phyloP scores from a whole-genome alignment of 2,329 filamentous ascomycete genomes.

The Fusarium sp. region DNA sequence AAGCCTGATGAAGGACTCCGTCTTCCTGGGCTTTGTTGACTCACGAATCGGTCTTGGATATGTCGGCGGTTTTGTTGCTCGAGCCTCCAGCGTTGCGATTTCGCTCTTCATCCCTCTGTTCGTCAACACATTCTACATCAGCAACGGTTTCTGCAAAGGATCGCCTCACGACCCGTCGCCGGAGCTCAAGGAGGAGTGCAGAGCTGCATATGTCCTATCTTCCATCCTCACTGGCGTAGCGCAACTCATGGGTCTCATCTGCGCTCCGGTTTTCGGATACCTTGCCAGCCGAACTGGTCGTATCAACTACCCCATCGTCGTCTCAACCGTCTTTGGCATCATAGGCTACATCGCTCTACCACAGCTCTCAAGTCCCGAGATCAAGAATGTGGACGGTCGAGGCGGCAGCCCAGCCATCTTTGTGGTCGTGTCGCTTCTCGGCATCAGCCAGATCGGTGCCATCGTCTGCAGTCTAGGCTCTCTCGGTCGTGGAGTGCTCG shows the following conservation, averaged over 20 bases:
- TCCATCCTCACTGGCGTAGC: slow-evolving; percentile 90
- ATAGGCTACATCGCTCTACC: slow-evolving; percentile 84
- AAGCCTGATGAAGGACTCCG: slow-evolving; percentile 71
- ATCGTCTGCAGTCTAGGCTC: slow-evolving; percentile 96
- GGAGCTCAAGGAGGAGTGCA: slow-evolving; percentile 87
- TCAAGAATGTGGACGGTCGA: slow-evolving; percentile 71
- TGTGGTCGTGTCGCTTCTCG: slow-evolving; percentile 82
- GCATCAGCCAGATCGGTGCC: slow-evolving; percentile 93
- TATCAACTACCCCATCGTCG: slow-evolving; percentile 80
- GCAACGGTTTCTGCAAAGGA: slow-evolving; percentile 81
- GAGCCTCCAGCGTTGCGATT: slow-evolving; percentile 94
- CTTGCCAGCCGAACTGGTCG: slow-evolving; percentile 76
- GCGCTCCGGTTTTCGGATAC: slow-evolving; percentile 89
- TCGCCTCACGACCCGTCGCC: slow-evolving; percentile 73
- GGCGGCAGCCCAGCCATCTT: slow-evolving; percentile 79
- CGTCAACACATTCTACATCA: slow-evolving; percentile 90
- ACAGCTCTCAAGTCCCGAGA: slow-evolving; percentile 81
- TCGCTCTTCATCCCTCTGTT: slow-evolving; percentile 94
- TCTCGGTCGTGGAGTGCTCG: slow-evolving; percentile 82
- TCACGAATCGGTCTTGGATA: slow-evolving; percentile 88
- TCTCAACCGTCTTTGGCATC: slow-evolving; percentile 79
- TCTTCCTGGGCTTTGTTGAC: slow-evolving; percentile 80
- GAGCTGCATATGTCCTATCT: slow-evolving; percentile 87
- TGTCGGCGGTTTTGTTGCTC: slow-evolving; percentile 92
- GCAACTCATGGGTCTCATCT: slow-evolving; percentile 86